Evolutionary conservation across 805 yeast species (phyloP).

Genomic region (Metschnikowia picachoensis): DNA sequence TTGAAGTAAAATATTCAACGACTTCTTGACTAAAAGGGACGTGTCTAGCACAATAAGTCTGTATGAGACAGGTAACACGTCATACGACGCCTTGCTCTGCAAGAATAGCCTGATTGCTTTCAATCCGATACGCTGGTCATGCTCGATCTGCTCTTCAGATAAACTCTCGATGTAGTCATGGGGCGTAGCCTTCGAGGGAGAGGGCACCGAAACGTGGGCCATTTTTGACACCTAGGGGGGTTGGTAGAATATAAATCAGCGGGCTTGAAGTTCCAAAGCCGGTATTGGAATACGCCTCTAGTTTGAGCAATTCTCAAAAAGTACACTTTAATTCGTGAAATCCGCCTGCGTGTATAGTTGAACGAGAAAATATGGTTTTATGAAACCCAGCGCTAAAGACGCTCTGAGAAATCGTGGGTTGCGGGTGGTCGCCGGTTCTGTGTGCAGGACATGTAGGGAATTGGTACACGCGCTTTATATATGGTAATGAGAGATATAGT

Average conservation of each 20-base stretch:
- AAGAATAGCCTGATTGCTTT: conserved; percentile 80
- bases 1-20: conserved; percentile 83
- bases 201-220: conserved; percentile 20
- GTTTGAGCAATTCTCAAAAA: too few relatives aligned
- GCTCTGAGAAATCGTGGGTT: too few relatives aligned
- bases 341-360: too few relatives aligned
- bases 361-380: too few relatives aligned
- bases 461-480: too few relatives aligned
- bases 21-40: conserved; percentile 81
- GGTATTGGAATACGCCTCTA: too few relatives aligned
- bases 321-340: too few relatives aligned
- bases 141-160: conserved; percentile 40
- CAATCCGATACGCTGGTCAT: conserved; percentile 71
- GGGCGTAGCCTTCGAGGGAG: conserved; percentile 32
- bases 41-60: conserved; percentile 92
- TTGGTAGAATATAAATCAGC: background rate
- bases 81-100: conserved; percentile 90
- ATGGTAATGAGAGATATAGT: too few relatives aligned
- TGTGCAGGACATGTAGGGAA: too few relatives aligned
- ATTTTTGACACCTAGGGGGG: conserved; percentile 6
- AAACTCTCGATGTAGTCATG: conserved; percentile 41
- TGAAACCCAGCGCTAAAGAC: too few relatives aligned
- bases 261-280: too few relatives aligned
- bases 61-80: conserved; percentile 93
- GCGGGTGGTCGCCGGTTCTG: too few relatives aligned